Conservation (phyloP, 805 yeast genomes). For the Candida multigemmis region DNA sequence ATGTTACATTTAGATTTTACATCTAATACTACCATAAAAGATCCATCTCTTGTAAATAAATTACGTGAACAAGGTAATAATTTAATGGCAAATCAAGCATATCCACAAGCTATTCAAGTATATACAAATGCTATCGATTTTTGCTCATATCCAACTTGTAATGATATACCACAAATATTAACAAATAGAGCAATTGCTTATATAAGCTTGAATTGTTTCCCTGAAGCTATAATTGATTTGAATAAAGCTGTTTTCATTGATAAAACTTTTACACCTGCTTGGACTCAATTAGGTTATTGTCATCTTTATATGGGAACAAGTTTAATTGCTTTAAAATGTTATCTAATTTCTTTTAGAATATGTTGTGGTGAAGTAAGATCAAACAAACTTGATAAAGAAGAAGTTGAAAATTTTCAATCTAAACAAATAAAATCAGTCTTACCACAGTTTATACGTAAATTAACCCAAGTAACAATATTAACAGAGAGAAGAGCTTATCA, state of each 20-base stretch:
- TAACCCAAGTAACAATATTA: constrained; percentile 21
- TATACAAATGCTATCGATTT: constrained; percentile 27
- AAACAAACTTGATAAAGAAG: constrained; percentile 5
- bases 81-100: constrained; percentile 23
- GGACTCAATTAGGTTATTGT: constrained; percentile 36
- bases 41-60: constrained; percentile 2
- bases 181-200: constrained; percentile 33
- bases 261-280: constrained; percentile 28
- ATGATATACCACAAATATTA: constrained; percentile 19
- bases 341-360: constrained; percentile 20
- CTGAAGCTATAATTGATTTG: constrained; percentile 29
- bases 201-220: constrained; percentile 30
- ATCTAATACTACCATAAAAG: background rate
- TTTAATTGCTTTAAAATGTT: constrained; percentile 22
- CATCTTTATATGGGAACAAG: constrained; percentile 31
- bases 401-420: constrained; percentile 10
- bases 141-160: constrained; percentile 7
- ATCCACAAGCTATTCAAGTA: constrained; percentile 28
- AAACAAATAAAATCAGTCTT: constrained; percentile 13
- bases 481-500: constrained; percentile 30
- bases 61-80: constrained; percentile 34
- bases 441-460: constrained; percentile 30
- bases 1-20: constrained; percentile 1
- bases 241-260: constrained; percentile 21
- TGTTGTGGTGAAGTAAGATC: constrained; percentile 23